Conservation (phyloP, 2,329 filamentous ascomycete genomes). For the Epichloe amarillans region DNA sequence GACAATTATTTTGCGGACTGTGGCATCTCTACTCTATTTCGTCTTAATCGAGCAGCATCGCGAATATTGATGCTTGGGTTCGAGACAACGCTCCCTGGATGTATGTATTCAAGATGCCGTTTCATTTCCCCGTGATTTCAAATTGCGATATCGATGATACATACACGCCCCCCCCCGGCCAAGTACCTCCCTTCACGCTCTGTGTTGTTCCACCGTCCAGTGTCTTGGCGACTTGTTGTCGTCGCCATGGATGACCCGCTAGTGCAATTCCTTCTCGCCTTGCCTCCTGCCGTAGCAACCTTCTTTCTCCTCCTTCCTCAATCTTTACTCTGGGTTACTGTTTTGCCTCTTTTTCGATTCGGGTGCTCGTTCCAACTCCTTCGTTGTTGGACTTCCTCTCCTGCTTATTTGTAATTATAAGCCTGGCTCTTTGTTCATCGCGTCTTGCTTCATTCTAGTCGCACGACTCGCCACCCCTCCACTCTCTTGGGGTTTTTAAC, state of each 20-base stretch:
- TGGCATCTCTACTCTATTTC: too few species aligned
- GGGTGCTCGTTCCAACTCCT: slow-evolving; percentile 17
- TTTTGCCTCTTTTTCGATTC: slow-evolving; percentile 13
- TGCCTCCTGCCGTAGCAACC: neutral
- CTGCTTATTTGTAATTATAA: slow-evolving; percentile 6
- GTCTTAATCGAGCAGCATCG: too few species aligned
- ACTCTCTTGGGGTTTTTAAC: slow-evolving; percentile 8
- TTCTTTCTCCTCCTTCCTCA: neutral
- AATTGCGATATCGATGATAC: too few species aligned
- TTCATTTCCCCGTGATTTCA: too few species aligned
- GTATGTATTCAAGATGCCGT: too few species aligned
- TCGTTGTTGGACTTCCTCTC: slow-evolving; percentile 23
- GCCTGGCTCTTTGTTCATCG: slow-evolving; percentile 6
- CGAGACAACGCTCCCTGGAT: too few species aligned
- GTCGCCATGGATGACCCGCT: too few species aligned
- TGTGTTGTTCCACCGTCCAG: too few species aligned
- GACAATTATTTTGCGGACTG: too few species aligned
- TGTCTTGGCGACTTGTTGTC: neutral
- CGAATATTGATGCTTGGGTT: too few species aligned
- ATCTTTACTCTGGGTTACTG: slow-evolving; percentile 3
- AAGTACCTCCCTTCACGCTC: too few species aligned
- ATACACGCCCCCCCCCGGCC: too few species aligned
- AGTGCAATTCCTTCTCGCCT: neutral
- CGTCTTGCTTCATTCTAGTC: slow-evolving; percentile 1
- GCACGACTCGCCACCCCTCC: slow-evolving; percentile 5